Conservation (phyloP, 495 filamentous ascomycete species). For the Penicillium canescens region DNA sequence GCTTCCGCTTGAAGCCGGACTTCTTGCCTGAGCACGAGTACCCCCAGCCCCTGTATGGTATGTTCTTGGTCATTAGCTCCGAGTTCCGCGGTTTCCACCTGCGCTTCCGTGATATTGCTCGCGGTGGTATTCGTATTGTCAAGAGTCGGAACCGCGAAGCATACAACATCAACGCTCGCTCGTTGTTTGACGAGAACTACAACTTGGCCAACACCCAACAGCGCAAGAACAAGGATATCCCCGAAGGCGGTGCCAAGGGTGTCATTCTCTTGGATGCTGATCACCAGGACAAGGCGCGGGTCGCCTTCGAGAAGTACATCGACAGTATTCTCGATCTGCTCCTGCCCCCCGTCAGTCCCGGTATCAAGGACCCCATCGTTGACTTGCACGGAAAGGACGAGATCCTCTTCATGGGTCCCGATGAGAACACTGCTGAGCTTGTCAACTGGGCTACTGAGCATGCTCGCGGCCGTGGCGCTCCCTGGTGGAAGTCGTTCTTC, state of each 20-base stretch:
- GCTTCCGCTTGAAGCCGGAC: slow-evolving; percentile 86
- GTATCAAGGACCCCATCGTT: slow-evolving; percentile 98
- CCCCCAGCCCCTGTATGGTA: slow-evolving; percentile 89
- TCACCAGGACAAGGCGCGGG: slow-evolving; percentile 86
- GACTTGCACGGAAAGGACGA: slow-evolving; percentile 92
- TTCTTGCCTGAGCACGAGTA: slow-evolving; percentile 94
- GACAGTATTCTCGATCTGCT: slow-evolving; percentile 96
- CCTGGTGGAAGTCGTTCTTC: slow-evolving; percentile 99
- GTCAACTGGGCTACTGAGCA: slow-evolving; percentile 98
- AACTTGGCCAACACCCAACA: slow-evolving; percentile 97
- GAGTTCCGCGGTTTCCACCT: slow-evolving; percentile 98
- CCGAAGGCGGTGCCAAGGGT: slow-evolving; percentile 98
- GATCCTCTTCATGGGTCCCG: slow-evolving; percentile 97
- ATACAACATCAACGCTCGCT: slow-evolving; percentile 93
- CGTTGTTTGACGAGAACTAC: slow-evolving; percentile 97
- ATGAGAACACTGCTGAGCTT: slow-evolving; percentile 97
- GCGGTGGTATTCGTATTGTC: slow-evolving; percentile 97
- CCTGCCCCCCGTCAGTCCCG: slow-evolving; percentile 82
- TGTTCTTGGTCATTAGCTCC: slow-evolving; percentile 97
- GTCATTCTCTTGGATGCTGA: slow-evolving; percentile 92
- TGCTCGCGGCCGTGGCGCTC: slow-evolving; percentile 81
- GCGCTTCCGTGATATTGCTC: slow-evolving; percentile 94
- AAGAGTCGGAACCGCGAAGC: slow-evolving; percentile 94
- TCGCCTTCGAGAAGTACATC: slow-evolving; percentile 99
- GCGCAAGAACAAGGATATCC: slow-evolving; percentile 99